Evolutionary conservation across 805 yeast genomes (phyloP).

Genomic region (Saturnispora ahearnii): DNA sequence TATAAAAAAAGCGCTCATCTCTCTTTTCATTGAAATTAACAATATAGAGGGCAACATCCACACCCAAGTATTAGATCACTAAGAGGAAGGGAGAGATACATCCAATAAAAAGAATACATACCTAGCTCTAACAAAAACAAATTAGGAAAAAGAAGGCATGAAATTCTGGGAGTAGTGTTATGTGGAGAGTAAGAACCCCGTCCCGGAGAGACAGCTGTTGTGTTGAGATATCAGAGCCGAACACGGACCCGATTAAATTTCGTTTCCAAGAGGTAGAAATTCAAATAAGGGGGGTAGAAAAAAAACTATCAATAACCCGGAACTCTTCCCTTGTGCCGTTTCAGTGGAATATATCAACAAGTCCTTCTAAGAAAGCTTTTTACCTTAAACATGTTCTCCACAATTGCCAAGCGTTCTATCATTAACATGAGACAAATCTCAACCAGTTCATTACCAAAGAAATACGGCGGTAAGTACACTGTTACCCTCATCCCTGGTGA

Average conservation of each 20-base stretch:
- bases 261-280: no score
- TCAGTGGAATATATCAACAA: slow-evolving; percentile 40
- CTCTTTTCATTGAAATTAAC: no score
- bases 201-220: no score
- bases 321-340: slow-evolving; percentile 4
- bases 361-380: no score
- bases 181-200: no score
- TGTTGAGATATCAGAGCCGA: background rate
- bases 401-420: slow-evolving; percentile 15
- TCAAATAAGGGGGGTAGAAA: background rate
- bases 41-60: no score
- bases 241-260: background rate
- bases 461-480: slow-evolving; percentile 89
- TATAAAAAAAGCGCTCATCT: background rate
- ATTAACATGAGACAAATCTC: slow-evolving; percentile 24
- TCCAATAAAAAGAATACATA: no score
- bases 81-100: no score
- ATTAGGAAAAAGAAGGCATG: no score
- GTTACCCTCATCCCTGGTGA: slow-evolving; percentile 97
- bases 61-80: no score
- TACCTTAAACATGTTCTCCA: slow-evolving; percentile 21
- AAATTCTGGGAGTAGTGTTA: no score
- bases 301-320: background rate
- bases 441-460: slow-evolving; percentile 54
- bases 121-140: no score